Evolutionary conservation across 2,329 filamentous ascomycete species (phyloP).

Genomic region (Ophiosphaerella herpotricha): DNA sequence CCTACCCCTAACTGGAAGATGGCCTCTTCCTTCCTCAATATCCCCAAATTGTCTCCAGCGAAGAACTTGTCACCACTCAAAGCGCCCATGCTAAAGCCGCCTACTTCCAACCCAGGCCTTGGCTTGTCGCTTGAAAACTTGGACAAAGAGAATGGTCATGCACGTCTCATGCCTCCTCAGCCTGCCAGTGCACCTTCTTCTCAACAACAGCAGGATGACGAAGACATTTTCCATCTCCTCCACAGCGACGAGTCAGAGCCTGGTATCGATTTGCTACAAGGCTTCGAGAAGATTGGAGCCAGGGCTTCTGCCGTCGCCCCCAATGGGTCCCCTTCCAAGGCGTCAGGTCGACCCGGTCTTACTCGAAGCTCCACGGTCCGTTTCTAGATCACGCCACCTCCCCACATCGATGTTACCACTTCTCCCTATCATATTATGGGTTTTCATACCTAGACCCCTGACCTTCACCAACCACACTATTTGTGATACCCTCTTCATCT

Average conservation of each 20-base stretch:
- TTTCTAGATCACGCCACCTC: slow-evolving; percentile 26
- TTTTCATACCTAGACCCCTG: slow-evolving; percentile 10
- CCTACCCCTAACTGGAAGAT: slow-evolving; percentile 43
- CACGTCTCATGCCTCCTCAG: slow-evolving; percentile 31
- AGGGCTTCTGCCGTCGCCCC: slow-evolving; percentile 35
- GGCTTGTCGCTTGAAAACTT: slow-evolving; percentile 22
- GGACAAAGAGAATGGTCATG: slow-evolving; percentile 28
- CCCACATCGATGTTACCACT: not conserved
- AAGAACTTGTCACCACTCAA: slow-evolving; percentile 39
- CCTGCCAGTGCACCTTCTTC: slow-evolving; percentile 34
- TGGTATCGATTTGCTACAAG: slow-evolving; percentile 72
- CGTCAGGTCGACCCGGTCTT: slow-evolving; percentile 30
- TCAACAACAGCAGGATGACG: slow-evolving; percentile 48
- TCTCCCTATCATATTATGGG: slow-evolving; percentile 7
- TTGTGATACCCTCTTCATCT: slow-evolving; percentile 21
- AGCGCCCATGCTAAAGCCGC: slow-evolving; percentile 32
- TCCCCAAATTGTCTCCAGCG: slow-evolving; percentile 41
- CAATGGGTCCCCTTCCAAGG: slow-evolving; percentile 43
- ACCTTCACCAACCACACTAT: slow-evolving; percentile 15
- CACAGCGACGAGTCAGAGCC: slow-evolving; percentile 64
- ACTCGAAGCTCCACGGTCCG: slow-evolving; percentile 40
- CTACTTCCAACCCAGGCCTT: slow-evolving; percentile 29
- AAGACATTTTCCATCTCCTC: slow-evolving; percentile 62
- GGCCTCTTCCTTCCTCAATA: slow-evolving; percentile 43
- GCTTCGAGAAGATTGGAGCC: slow-evolving; percentile 74